Conservation (phyloP, 2,329 filamentous ascomycete species). For the Coniochaeta ligniaria region DNA sequence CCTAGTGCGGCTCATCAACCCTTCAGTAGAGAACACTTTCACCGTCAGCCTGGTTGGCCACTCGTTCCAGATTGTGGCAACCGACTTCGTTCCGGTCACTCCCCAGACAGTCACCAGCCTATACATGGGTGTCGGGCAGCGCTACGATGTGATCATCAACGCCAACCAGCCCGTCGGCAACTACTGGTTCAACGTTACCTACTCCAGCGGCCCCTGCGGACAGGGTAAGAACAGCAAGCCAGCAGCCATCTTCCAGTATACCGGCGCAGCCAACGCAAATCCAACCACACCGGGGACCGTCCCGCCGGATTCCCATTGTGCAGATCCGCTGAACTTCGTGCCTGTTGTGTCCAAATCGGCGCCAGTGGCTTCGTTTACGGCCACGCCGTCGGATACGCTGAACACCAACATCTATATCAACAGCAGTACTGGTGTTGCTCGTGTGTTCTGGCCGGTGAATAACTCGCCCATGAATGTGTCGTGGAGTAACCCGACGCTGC, state of each 20-base stretch:
- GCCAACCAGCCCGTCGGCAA: conserved; percentile 25
- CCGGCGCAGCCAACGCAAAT: background rate
- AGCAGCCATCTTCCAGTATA: conserved; percentile 8
- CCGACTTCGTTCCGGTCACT: conserved; percentile 42
- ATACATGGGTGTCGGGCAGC: conserved; percentile 37
- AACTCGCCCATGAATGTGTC: conserved; percentile 6
- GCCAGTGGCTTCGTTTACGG: conserved; percentile 7
- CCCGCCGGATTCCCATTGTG: conserved; percentile 9
- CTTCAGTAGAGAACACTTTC: conserved; percentile 39
- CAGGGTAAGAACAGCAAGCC: conserved; percentile 11
- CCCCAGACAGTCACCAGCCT: conserved; percentile 41
- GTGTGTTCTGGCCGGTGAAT: conserved; percentile 9
- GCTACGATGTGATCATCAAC: conserved; percentile 40
- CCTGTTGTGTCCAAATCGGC: conserved; percentile 12
- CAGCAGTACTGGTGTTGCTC: background rate
- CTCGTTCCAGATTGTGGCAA: conserved; percentile 38
- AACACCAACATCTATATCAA: conserved; percentile 8
- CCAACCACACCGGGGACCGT: conserved; percentile 2
- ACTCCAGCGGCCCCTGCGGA: conserved; percentile 10
- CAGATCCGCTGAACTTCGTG: conserved; percentile 9
- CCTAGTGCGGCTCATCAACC: conserved; percentile 39
- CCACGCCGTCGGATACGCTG: conserved; percentile 8
- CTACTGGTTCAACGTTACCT: conserved; percentile 33
- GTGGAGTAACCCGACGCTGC: conserved; percentile 11
- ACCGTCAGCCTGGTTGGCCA: conserved; percentile 42